Percentiles rank a stretch among this genome's conserved stretches.
These are phyloP conservation scores for Stachybotrys echinatus DNA, from an alignment of 2,329 filamentous ascomycete species.

Conservation along the genomic window DNA sequence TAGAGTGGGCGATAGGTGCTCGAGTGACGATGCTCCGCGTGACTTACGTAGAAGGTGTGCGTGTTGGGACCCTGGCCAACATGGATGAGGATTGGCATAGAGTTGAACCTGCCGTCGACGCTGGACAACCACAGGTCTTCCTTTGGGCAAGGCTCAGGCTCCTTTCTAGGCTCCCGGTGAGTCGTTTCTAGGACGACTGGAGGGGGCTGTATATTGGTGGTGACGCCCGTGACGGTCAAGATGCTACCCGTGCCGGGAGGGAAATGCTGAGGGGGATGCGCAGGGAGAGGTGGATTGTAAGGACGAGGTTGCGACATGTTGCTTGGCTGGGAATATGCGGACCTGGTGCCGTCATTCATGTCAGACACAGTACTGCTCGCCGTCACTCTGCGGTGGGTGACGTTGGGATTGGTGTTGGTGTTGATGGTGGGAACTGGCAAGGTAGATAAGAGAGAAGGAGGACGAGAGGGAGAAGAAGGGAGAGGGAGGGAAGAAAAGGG, in stretches of 20 bases:
- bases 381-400: too few relatives aligned
- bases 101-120: constrained; percentile 42
- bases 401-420: not conserved
- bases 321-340: too few relatives aligned
- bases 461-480: not conserved
- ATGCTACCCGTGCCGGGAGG: not conserved
- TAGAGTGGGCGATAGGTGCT: constrained; percentile 4
- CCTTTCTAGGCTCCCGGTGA: constrained; percentile 7
- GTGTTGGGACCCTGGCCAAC: constrained; percentile 34
- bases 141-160: constrained; percentile 20
- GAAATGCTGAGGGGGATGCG: too few relatives aligned
- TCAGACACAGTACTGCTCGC: too few relatives aligned
- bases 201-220: constrained; percentile 5
- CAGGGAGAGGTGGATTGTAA: too few relatives aligned
- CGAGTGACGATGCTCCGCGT: too few relatives aligned
- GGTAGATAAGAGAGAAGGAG: not conserved
- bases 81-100: constrained; percentile 36
- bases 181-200: constrained; percentile 16
- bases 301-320: too few relatives aligned
- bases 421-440: not conserved
- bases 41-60: constrained; percentile 34
- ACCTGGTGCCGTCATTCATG: too few relatives aligned
- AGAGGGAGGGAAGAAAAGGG: not conserved
- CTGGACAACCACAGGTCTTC: constrained; percentile 45
- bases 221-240: not conserved